Evolutionary conservation across 1,284 basidiomycete species (phyloP).

Genomic region (Termitomyces sp.): DNA sequence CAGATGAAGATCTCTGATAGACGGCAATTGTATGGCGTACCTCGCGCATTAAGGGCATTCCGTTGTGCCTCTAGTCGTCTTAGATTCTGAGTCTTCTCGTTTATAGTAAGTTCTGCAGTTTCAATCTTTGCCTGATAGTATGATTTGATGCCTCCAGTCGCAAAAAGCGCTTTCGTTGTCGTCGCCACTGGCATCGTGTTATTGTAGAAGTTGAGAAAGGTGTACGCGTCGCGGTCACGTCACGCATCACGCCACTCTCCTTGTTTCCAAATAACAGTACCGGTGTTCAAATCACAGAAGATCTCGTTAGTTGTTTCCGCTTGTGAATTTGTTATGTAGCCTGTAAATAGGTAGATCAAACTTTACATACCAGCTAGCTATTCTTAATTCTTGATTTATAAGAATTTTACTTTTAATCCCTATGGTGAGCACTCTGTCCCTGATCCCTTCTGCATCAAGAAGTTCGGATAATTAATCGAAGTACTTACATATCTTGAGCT

Average conservation of each 20-base stretch:
- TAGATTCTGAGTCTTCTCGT: conserved; percentile 95
- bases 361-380: too few species aligned
- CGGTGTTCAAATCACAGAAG: too few species aligned
- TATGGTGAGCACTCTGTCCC: too few species aligned
- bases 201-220: neutral
- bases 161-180: conserved; percentile 34
- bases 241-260: conserved; percentile 19
- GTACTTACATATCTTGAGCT: too few species aligned
- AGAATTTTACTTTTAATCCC: too few species aligned
- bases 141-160: conserved; percentile 68
- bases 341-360: too few species aligned
- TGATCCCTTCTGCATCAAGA: too few species aligned
- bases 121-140: conserved; percentile 98
- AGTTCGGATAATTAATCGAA: too few species aligned
- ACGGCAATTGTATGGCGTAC: conserved; percentile 36
- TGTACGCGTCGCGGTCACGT: conserved; percentile 26
- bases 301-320: too few species aligned
- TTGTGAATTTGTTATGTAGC: too few species aligned
- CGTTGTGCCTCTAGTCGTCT: conserved; percentile 94
- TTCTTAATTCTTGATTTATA: too few species aligned
- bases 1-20: neutral
- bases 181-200: conserved; percentile 17
- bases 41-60: conserved; percentile 94
- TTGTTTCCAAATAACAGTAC: too few species aligned
- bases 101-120: conserved; percentile 86